Evolutionary conservation across 176 grass and related monocot genomes (phyloP).

Genomic region (Lolium multiflorum): DNA sequence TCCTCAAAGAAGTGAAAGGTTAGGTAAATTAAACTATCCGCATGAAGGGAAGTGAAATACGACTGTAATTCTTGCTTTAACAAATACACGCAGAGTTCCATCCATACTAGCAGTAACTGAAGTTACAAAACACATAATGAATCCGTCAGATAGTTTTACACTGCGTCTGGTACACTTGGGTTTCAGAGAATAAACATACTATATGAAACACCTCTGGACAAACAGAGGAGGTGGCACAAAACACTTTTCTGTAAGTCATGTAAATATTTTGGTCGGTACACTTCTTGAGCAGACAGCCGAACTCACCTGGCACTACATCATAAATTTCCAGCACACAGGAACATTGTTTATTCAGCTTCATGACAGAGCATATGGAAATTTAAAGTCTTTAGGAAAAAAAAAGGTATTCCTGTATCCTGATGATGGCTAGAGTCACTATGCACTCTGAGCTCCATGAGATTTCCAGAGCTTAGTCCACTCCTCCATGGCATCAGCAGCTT

Average conservation of each 20-base stretch:
- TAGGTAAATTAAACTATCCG: no score
- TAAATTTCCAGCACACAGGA: conserved; percentile 38
- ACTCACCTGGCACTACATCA: background rate
- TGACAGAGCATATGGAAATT: conserved; percentile 29
- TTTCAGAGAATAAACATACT: background rate
- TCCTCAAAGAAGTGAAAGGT: no score
- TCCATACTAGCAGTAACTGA: no score
- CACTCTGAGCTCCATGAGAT: conserved; percentile 50
- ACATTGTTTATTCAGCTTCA: conserved; percentile 48
- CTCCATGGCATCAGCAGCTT: conserved; percentile 78
- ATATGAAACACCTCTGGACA: background rate
- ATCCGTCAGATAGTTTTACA: background rate
- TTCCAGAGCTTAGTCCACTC: conserved; percentile 91
- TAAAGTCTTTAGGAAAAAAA: conserved; percentile 7
- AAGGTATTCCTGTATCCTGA: conserved; percentile 13
- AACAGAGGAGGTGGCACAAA: background rate
- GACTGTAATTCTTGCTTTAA: background rate
- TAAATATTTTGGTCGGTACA: background rate
- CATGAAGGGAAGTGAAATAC: no score
- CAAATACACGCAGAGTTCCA: background rate
- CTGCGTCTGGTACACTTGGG: background rate
- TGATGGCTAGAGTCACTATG: conserved; percentile 16
- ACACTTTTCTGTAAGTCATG: background rate
- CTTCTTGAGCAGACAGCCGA: background rate
- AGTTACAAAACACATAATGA: background rate